Conservation (phyloP, 2,329 filamentous ascomycete species). For the Celoporthe dispersa region DNA sequence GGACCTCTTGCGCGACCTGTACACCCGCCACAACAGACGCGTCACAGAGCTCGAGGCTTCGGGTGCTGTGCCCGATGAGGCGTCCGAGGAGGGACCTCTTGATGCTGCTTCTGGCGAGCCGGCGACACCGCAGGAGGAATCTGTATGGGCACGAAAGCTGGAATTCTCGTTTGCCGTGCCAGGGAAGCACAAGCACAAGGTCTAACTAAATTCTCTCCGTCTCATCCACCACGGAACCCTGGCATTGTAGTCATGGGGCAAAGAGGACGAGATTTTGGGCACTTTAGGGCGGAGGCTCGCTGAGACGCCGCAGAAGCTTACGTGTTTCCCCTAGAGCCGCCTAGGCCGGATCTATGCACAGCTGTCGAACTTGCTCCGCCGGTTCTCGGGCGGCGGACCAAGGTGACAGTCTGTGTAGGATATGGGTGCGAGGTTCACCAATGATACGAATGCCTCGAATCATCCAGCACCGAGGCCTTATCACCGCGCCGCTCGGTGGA, state of each 20-base stretch:
- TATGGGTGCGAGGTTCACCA: background rate
- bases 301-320: background rate
- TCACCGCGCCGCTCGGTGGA: background rate
- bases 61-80: background rate
- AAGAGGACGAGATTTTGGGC: background rate
- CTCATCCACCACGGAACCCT: background rate
- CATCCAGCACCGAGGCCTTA: background rate
- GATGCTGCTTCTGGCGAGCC: background rate
- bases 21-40: background rate
- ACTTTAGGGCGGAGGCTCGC: background rate
- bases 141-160: background rate
- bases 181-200: background rate
- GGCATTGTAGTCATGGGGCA: background rate
- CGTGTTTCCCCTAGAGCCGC: background rate
- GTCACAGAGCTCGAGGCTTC: background rate
- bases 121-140: background rate
- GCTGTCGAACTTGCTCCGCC: background rate
- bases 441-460: background rate
- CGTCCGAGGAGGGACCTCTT: background rate
- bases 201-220: background rate
- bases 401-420: background rate
- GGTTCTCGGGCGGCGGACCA: background rate
- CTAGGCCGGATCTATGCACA: background rate
- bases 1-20: conserved; percentile 1
- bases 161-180: background rate